Base-by-base conservation (phyloP, 352 stramenopile species). In the Hyaloperonospora arabidopsidis region DNA sequence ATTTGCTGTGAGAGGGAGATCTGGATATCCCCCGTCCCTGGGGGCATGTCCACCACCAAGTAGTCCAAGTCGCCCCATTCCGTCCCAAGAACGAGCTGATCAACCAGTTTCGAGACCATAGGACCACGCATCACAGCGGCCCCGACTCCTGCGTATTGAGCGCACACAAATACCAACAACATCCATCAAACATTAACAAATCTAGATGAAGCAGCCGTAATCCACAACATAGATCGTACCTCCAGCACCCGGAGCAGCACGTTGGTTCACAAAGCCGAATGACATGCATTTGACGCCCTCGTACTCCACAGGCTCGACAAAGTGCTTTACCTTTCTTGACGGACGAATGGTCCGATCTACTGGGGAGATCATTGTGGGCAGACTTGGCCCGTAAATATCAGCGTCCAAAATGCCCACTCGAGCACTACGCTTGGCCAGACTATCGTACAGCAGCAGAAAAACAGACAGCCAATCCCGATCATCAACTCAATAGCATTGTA, bases 51-150 rank as follows among this genome's bases (percentile, higher is more conserved):
- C 17, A 93, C 89, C n/a, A 99, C 74, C 38, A 99, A 68, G 68
- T 98, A 99, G 74, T 99, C 97, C n/a, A 99, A 70, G 28, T 97
- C 78, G n/a, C 97, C 97, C 97, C 97, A 99, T 60, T 97, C 82
- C 0, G 96, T 99, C 5, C 96, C 84, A 7, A 93, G 67, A 49
- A 95, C 56, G 47, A 99, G 94, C 67, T 99, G 96, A 64, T 98
- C 88, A 21, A 99, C 71, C 25, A 98, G 70, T 72, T 98, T 96
- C 29, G 87, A 98, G 4, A 99, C 96, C 96, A 99, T 99, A 0
- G 97, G 93, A 4, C 96, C 97, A 36, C 96, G 78, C 93, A 98
- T 98, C 21, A 98, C 86, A 5, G 95, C 94, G 13, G 86, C 90
- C 40, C 72, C 87, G 45, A 86, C 83, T 48, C 75, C 74, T 84